Evolutionary conservation across 2,329 filamentous ascomycete species (phyloP).

Genomic region (Diatrype stigma): DNA sequence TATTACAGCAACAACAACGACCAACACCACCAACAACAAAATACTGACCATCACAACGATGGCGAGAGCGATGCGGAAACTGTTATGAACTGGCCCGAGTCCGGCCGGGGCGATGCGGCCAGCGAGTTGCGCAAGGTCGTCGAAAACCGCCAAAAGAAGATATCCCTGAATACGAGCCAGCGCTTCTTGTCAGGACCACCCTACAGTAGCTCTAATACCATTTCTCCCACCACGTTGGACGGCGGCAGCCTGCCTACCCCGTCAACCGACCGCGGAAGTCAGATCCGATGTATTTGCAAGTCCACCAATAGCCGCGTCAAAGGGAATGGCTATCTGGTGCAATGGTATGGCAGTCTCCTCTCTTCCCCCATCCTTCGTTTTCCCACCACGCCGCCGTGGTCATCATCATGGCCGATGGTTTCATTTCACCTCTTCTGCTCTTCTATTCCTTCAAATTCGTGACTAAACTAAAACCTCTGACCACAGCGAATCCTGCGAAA

Average conservation of each 20-base stretch:
- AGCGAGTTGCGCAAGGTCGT: conserved; percentile 58
- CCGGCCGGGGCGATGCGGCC: conserved; percentile 49
- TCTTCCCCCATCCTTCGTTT: neutral
- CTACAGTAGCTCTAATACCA: conserved; percentile 26
- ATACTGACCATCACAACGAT: conserved; percentile 29
- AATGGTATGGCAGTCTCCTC: conserved; percentile 47
- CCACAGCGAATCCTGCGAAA: conserved; percentile 59
- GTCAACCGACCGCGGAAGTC: conserved; percentile 37
- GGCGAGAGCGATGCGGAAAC: conserved; percentile 58
- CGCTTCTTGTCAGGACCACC: conserved; percentile 29
- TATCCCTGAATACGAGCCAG: conserved; percentile 29
- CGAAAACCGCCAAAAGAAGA: conserved; percentile 45
- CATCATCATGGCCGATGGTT: neutral
- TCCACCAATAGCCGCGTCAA: conserved; percentile 29
- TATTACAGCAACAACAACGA: conserved; percentile 31
- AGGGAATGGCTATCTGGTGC: conserved; percentile 54
- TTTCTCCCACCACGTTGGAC: conserved; percentile 49
- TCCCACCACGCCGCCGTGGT: no score
- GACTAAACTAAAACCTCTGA: conserved; percentile 11
- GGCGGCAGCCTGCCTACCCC: conserved; percentile 45
- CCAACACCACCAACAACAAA: no score
- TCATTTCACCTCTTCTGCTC: no score
- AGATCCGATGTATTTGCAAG: conserved; percentile 56
- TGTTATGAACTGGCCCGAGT: conserved; percentile 42
- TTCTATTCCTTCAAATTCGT: neutral